Evolutionary conservation across 495 filamentous ascomycete species (phyloP).

Genomic region (Alectoria sarmentosa): DNA sequence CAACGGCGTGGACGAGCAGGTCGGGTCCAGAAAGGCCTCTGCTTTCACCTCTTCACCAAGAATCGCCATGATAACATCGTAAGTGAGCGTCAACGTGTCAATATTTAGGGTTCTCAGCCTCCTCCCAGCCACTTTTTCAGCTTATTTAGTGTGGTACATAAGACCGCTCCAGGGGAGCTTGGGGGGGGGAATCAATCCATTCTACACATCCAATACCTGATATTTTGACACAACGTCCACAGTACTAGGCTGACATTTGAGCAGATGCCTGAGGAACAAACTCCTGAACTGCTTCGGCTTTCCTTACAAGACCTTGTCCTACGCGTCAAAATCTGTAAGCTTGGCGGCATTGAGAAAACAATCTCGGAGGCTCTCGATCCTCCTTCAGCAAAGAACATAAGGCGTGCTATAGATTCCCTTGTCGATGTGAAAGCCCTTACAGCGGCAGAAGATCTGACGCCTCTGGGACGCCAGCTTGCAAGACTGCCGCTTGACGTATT

Average conservation of each 20-base stretch:
- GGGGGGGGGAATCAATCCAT: no score
- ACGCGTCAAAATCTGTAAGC: constrained; percentile 93
- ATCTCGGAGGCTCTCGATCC: constrained; percentile 86
- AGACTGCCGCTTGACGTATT: constrained; percentile 89
- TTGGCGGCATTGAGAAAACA: constrained; percentile 85
- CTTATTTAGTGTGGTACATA: no score
- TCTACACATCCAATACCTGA: no score
- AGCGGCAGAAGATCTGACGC: constrained; percentile 69
- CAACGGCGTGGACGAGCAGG: constrained; percentile 90
- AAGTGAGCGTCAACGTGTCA: neutral
- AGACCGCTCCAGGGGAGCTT: no score
- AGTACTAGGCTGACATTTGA: neutral
- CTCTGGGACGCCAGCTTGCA: constrained; percentile 77
- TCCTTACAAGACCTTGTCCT: constrained; percentile 91
- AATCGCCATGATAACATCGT: constrained; percentile 62
- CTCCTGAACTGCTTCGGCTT: constrained; percentile 88
- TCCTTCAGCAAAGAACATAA: constrained; percentile 83
- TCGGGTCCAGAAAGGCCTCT: constrained; percentile 89
- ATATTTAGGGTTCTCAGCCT: no score
- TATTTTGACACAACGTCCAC: no score
- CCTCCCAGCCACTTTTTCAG: no score
- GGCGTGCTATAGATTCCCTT: constrained; percentile 81
- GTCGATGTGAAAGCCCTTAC: constrained; percentile 91
- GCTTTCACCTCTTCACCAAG: constrained; percentile 91
- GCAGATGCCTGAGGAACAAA: constrained; percentile 78